Base-by-base conservation (phyloP, 1,284 basidiomycete genomes). In the Moesziomyces antarcticus region DNA sequence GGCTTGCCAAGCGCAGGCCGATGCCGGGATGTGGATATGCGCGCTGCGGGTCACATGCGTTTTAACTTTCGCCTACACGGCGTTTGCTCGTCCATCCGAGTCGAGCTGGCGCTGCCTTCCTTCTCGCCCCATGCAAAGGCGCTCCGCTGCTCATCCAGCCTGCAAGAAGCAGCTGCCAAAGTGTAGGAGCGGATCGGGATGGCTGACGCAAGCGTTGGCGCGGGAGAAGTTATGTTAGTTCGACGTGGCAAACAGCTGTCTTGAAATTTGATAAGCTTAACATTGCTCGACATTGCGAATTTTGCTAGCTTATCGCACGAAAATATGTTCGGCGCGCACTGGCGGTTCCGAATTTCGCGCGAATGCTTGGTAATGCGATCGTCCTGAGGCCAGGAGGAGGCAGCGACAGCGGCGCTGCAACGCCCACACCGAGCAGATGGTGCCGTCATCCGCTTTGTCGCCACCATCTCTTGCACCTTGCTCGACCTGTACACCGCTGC, bases 301-400 rank as follows among this genome's bases (percentile, higher is more conserved):
- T 25, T 25, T 25, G n/a, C n/a, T n/a, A n/a, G n/a, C n/a, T n/a
- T n/a, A 6, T 27, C 59, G 65, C 59, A 61, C 65, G 59, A 62
- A 25, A 43, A 7, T 3, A n/a, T 11, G 3, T 50, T n/a, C 18
- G 49, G 51, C 48, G 65, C 59, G 59, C 65, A 37, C 37, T 25
- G 13, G 53, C 65, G 65, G 67, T 48, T 64, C 67, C 67, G 67
- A 70, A 53, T 50, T 51, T 57, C 20, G 4, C 3, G 40, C 20
- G 21, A 14, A 33, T 63, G 70, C 58, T 73, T 73, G 70, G 70
- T 73, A 73, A 73, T 73, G 70, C 60, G 70, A 68, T 60, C 47
- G 42, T 54, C 48, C 14, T 40, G 16, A 40, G 16, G 37, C 37
- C 37, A 40, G 37, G 14, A 7, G 37, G 6, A 40, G 37, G 37